Conservation (phyloP, 306 rosid species). For the Crataegus laevigata region DNA sequence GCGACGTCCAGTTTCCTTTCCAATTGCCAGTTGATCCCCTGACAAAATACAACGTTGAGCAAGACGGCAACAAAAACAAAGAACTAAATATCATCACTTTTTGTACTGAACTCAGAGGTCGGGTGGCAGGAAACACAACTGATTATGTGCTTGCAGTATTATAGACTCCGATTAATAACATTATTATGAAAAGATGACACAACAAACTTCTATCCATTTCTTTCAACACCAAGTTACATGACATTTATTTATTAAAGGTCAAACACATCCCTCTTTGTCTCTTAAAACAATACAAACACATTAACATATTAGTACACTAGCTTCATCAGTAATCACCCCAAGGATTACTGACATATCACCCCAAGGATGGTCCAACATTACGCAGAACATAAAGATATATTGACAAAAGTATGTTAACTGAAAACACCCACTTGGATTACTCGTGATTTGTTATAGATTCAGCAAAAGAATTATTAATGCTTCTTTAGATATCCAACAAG, state of each 20-base stretch:
- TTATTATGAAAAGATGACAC: neutral
- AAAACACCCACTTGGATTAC: neutral
- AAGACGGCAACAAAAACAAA: neutral
- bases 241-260: neutral
- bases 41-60: constrained; percentile 16
- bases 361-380: neutral
- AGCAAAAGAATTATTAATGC: neutral
- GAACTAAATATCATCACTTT: neutral
- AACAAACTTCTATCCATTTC: neutral
- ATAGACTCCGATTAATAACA: neutral
- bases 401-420: neutral
- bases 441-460: neutral
- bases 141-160: neutral
- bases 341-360: neutral
- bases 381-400: neutral
- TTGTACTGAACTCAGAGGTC: neutral
- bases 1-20: constrained; percentile 98
- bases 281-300: neutral
- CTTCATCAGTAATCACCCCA: neutral
- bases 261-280: neutral
- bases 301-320: too few species aligned
- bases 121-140: neutral
- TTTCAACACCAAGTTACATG: neutral
- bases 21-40: constrained; percentile 98
- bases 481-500: neutral